phyloP scores from a whole-genome alignment of 2,329 filamentous ascomycete genomes.

The Eurotiales sp. region DNA sequence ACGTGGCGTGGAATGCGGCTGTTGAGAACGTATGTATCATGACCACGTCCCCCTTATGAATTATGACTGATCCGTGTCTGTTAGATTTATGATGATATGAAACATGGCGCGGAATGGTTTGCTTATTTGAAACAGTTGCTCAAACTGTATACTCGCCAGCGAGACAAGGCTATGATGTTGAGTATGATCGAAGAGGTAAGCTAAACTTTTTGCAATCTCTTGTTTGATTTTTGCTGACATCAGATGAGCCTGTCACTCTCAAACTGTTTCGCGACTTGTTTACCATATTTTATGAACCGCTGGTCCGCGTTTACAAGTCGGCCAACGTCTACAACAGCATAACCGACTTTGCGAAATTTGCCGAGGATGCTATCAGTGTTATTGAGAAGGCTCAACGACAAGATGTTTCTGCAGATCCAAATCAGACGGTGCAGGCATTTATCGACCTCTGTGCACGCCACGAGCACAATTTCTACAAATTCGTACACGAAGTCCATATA shows the following conservation, averaged over 20 bases:
- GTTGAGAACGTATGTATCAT: constrained; percentile 67
- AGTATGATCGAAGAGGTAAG: constrained; percentile 78
- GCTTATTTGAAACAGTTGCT: constrained; percentile 91
- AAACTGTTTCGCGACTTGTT: constrained; percentile 93
- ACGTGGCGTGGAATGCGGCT: constrained; percentile 91
- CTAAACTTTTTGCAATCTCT: neutral
- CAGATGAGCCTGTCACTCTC: constrained; percentile 86
- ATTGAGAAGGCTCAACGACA: constrained; percentile 64
- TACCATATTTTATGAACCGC: constrained; percentile 97
- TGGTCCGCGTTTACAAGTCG: constrained; percentile 96
- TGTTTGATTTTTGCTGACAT: neutral
- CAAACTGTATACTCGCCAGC: constrained; percentile 84
- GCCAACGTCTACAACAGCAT: constrained; percentile 97
- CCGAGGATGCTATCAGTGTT: constrained; percentile 87
- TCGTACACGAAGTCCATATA: constrained; percentile 94
- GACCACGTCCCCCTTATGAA: constrained; percentile 14
- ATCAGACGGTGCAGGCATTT: constrained; percentile 96
- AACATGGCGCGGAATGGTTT: constrained; percentile 85
- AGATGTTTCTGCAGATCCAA: constrained; percentile 90
- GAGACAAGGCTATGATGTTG: constrained; percentile 97
- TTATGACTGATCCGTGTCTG: constrained; percentile 5
- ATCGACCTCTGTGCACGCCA: constrained; percentile 95
- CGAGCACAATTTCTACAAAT: constrained; percentile 97
- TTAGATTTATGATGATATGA: constrained; percentile 79
- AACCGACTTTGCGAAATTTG: constrained; percentile 89